These are phyloP conservation scores for Kwoniella pini DNA, from an alignment of 768 basidiomycete genomes.

Conservation along the genomic window DNA sequence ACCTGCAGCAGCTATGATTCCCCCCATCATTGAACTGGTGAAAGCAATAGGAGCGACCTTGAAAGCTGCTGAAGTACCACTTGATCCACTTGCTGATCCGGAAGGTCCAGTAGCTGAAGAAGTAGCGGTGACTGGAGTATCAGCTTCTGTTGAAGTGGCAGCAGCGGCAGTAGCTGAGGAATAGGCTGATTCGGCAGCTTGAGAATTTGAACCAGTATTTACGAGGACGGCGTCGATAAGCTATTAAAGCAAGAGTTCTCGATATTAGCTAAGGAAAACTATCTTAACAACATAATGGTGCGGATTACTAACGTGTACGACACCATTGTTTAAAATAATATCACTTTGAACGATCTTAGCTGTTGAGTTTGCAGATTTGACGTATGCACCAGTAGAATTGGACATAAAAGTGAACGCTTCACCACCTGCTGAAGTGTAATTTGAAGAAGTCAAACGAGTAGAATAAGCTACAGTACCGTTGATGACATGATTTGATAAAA, in stretches of 20 bases:
- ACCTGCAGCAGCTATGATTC: constrained; percentile 32
- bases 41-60: constrained; percentile 14
- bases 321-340: constrained; percentile 67
- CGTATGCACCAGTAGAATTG: constrained; percentile 65
- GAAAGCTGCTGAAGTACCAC: constrained; percentile 25
- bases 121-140: constrained; percentile 39
- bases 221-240: constrained; percentile 54
- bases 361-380: constrained; percentile 59
- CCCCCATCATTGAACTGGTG: constrained; percentile 28
- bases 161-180: constrained; percentile 35
- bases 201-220: constrained; percentile 51
- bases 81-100: constrained; percentile 16
- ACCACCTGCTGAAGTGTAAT: constrained; percentile 63
- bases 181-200: constrained; percentile 51
- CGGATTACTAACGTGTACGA: constrained; percentile 61
- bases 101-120: constrained; percentile 25
- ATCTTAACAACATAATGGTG: too few relatives aligned
- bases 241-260: too few relatives aligned
- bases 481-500: constrained; percentile 69
- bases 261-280: too few relatives aligned
- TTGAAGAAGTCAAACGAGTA: constrained; percentile 57
- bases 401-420: constrained; percentile 60
- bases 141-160: constrained; percentile 39
- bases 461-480: constrained; percentile 72
- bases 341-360: constrained; percentile 65